phyloP scores from a whole-genome alignment of 331 rosid genomes.

The Dryas integrifolia region DNA sequence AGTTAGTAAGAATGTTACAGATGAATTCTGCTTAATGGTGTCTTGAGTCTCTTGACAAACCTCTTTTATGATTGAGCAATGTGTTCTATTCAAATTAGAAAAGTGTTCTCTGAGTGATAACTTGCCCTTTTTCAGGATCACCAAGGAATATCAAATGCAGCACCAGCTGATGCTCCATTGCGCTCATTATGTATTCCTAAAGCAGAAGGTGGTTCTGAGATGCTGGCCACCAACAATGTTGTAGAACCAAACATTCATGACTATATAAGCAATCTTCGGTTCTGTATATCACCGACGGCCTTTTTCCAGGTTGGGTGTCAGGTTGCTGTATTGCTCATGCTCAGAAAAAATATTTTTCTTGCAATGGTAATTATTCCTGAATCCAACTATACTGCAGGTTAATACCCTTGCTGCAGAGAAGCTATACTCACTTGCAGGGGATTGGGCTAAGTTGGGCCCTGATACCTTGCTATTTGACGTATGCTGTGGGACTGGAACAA shows the following conservation, averaged over 20 bases:
- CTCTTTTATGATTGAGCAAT: conserved; percentile 12
- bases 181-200: conserved; percentile 43
- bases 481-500: conserved; percentile 98
- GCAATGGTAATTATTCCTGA: conserved; percentile 11
- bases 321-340: conserved; percentile 18
- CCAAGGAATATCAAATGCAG: conserved; percentile 90
- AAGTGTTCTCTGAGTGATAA: conserved; percentile 14
- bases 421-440: conserved; percentile 90
- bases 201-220: conserved; percentile 37
- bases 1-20: background rate
- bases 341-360: background rate
- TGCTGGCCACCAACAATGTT: conserved; percentile 30
- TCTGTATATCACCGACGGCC: conserved; percentile 92
- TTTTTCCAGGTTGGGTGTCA: conserved; percentile 75
- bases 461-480: conserved; percentile 89
- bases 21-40: background rate
- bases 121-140: conserved; percentile 59
- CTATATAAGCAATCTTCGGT: conserved; percentile 65
- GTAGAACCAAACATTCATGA: conserved; percentile 75
- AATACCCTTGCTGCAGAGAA: conserved; percentile 96
- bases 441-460: conserved; percentile 91
- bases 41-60: background rate
- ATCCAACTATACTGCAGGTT: conserved; percentile 51
- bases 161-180: conserved; percentile 80
- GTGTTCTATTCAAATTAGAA: conserved; percentile 19